Evolutionary conservation across 805 yeast species (phyloP), one percentile per base, ranked within the genome.

Genomic region (Saccharomycopsis sp.): DNA sequence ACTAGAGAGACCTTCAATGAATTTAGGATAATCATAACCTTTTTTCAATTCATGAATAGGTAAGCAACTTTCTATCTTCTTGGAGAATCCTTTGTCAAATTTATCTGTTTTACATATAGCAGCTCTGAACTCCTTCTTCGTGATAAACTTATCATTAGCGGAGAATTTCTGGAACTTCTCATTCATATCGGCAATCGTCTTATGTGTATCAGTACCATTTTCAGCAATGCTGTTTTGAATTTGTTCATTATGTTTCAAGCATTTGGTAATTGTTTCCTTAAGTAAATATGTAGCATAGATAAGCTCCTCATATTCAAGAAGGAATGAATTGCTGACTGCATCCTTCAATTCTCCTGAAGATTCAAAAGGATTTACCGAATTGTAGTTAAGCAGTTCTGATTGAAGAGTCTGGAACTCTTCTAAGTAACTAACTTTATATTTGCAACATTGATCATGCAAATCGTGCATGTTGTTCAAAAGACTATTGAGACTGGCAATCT

Each of bases 81-180:
- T 56, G 41, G 60, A 52, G 38, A 19, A 38, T 12, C 2, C 9
- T 34, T 58, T 58, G 23, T 44, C 57, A 22, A 59, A 53, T 15
- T 57, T 53, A 3, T 47, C 17, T 2, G 19, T 8, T n/a, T 35
- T 19, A 29, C 52, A 51, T 12, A 53, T 23, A 3, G 42, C 17
- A 2, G 60, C 29, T 49, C 62, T 50, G 49, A 59, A 53, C 42
- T 59, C 62, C 23, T 56, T 56, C 51, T 59, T 59, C n/a, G 59
- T 56, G 22, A 59, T 57, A 35, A 53, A 59, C 12, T 56, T 44
- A 1, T 44, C 49, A 44, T 44, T 17, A 44, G 49, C 20, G 12
- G 49, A 44, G 22, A 44, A 19, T 17, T n/a, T 3, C 12, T 44
- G 3, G 49, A 44, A 44, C 22, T 44, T 44, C 20, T 44, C 22